Percentiles rank a stretch among this genome's conserved stretches.
These are phyloP conservation scores for Cytospora piceicola DNA, from an alignment of 2,329 filamentous ascomycete genomes.

Conservation along the genomic window DNA sequence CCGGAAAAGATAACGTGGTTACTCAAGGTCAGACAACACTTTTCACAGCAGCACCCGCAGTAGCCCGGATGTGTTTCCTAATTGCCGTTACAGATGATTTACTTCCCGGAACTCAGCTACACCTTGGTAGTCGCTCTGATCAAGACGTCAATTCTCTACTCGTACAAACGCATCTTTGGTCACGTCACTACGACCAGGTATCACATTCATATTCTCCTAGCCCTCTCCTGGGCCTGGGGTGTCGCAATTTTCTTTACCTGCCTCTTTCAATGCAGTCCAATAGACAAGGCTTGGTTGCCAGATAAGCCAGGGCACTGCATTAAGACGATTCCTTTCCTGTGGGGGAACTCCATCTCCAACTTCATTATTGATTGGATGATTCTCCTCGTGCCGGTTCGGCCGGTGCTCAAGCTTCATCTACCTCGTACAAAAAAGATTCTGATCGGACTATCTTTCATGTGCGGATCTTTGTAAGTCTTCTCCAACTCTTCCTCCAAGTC, in stretches of 20 bases:
- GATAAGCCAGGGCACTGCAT: slow-evolving; percentile 2
- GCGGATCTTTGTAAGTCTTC: slow-evolving; percentile 1
- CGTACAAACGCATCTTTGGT: not conserved
- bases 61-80: not conserved
- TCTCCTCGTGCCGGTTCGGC: not conserved
- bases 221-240: not conserved
- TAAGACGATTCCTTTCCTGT: slow-evolving; percentile 1
- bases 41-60: too few relatives aligned
- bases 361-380: slow-evolving; percentile 7
- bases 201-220: slow-evolving; percentile 2
- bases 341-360: not conserved
- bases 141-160: not conserved
- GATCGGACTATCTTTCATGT: not conserved
- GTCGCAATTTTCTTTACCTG: not conserved
- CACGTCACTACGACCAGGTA: not conserved
- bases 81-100: not conserved
- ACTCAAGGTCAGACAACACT: not conserved
- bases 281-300: slow-evolving; percentile 1
- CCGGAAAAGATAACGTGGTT: not conserved
- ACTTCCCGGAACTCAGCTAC: slow-evolving; percentile 3
- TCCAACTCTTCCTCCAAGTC: too few relatives aligned
- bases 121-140: not conserved
- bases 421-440: not conserved
- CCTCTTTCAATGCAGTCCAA: not conserved
- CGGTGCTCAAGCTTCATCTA: not conserved